Percentiles rank a stretch among this genome's conserved stretches.
These are phyloP conservation scores for Diutina sp. DNA, from an alignment of 1,139 yeast genomes.

Conservation along the genomic window DNA sequence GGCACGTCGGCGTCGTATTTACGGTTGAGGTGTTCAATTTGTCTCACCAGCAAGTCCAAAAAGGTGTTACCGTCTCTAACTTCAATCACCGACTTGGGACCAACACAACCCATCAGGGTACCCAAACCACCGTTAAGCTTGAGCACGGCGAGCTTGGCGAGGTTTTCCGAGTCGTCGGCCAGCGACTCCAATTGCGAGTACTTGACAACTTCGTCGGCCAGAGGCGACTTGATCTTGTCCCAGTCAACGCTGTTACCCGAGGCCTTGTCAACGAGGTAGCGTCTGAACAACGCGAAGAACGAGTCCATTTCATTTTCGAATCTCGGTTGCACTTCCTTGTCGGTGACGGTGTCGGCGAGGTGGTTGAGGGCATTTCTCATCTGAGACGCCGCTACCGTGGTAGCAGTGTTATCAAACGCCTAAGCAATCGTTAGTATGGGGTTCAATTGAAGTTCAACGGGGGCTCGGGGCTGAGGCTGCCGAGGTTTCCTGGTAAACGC, in stretches of 20 bases:
- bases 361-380: conserved; percentile 94
- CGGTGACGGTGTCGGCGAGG: conserved; percentile 68
- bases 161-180: conserved; percentile 26
- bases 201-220: conserved; percentile 76
- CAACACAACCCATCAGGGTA: conserved; percentile 99
- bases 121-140: conserved; percentile 97
- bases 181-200: conserved; percentile 38
- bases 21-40: conserved; percentile 90
- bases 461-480: background rate
- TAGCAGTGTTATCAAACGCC: conserved; percentile 93
- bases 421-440: conserved; percentile 17
- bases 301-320: conserved; percentile 93
- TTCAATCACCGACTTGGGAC: conserved; percentile 96
- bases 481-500: background rate
- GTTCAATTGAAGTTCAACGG: background rate
- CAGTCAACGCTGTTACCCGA: conserved; percentile 77
- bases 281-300: conserved; percentile 84
- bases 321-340: conserved; percentile 40
- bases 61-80: conserved; percentile 98
- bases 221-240: conserved; percentile 92
- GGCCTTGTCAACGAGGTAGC: conserved; percentile 84
- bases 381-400: conserved; percentile 93
- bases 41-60: conserved; percentile 89
- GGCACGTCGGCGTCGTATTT: conserved; percentile 91
- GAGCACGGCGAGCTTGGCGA: conserved; percentile 83